Percentiles rank a stretch among this genome's conserved stretches.
phyloP scores from a whole-genome alignment of 2,329 filamentous ascomycete genomes.

The Ampelomyces quisqualis region DNA sequence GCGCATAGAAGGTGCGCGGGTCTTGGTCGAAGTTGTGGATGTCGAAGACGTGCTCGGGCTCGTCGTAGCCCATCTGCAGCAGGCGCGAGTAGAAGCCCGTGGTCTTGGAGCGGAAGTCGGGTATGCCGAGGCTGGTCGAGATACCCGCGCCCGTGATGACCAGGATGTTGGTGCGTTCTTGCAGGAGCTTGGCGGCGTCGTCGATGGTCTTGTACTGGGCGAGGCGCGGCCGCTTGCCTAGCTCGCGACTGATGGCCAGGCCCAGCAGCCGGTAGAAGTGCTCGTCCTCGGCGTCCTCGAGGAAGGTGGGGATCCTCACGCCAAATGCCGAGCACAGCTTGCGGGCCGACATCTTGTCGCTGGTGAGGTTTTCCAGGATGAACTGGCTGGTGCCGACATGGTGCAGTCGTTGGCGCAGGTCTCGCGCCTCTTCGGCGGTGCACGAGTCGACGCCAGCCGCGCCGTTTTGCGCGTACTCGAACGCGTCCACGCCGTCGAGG shows the following conservation, averaged over 20 bases:
- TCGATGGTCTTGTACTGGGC: slow-evolving; percentile 79
- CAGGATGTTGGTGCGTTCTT: slow-evolving; percentile 77
- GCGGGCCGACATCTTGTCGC: slow-evolving; percentile 70
- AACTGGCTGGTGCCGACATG: slow-evolving; percentile 77
- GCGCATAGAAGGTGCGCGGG: slow-evolving; percentile 83
- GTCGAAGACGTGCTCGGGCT: slow-evolving; percentile 95
- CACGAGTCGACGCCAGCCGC: slow-evolving; percentile 25
- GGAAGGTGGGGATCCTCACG: slow-evolving; percentile 69
- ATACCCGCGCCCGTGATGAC: slow-evolving; percentile 95
- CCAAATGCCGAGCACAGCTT: slow-evolving; percentile 86
- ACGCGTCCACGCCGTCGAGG: slow-evolving; percentile 34
- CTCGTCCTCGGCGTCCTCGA: slow-evolving; percentile 72
- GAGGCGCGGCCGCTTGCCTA: slow-evolving; percentile 79
- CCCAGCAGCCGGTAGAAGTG: slow-evolving; percentile 74
- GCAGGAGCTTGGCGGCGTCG: slow-evolving; percentile 78
- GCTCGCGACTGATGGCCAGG: slow-evolving; percentile 75
- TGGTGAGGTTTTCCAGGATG: slow-evolving; percentile 58
- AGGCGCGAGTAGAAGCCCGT: slow-evolving; percentile 89
- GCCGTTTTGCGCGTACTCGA: slow-evolving; percentile 31
- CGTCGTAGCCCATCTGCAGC: slow-evolving; percentile 71
- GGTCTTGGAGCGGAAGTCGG: slow-evolving; percentile 92
- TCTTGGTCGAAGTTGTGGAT: slow-evolving; percentile 83
- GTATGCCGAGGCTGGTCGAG: slow-evolving; percentile 93
- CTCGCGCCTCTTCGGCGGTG: slow-evolving; percentile 58
- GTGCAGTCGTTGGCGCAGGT: slow-evolving; percentile 70